phyloP scores from a whole-genome alignment of 1,284 basidiomycete species.

The Sporisorium sorghi region DNA sequence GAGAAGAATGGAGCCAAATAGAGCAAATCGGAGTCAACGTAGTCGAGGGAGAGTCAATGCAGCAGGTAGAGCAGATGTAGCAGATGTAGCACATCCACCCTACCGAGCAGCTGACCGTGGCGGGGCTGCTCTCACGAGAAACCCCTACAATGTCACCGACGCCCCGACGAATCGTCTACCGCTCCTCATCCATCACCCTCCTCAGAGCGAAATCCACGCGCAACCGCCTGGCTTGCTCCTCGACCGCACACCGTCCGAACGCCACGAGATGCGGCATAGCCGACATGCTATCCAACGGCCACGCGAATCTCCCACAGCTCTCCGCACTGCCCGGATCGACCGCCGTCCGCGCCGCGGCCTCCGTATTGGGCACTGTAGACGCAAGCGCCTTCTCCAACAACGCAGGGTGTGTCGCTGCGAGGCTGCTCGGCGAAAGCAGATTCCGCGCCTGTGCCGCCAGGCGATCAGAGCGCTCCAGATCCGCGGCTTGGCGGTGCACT shows the following conservation, averaged over 20 bases:
- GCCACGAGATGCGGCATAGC: conserved; percentile 37
- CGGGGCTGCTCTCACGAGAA: too few relatives aligned
- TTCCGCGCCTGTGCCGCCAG: conserved; percentile 10
- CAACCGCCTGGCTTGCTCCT: conserved; percentile 10
- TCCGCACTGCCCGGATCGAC: conserved; percentile 10
- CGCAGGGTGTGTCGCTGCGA: conserved; percentile 9
- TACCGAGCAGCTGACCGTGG: too few relatives aligned
- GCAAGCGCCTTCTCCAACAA: neutral
- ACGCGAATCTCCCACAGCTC: conserved; percentile 9
- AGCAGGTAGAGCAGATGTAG: too few relatives aligned
- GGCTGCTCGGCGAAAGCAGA: conserved; percentile 9
- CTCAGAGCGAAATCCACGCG: neutral
- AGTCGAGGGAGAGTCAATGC: too few relatives aligned
- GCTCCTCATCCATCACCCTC: neutral
- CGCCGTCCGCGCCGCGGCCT: neutral
- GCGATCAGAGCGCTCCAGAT: conserved; percentile 27
- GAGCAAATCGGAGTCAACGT: too few relatives aligned
- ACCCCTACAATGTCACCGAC: too few relatives aligned
- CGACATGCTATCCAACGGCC: conserved; percentile 24
- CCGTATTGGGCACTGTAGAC: neutral
- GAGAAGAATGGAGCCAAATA: too few relatives aligned
- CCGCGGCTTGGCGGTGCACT: conserved; percentile 3
- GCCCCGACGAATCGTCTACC: too few relatives aligned
- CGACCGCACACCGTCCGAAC: conserved; percentile 33
- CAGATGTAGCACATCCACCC: too few relatives aligned